Evolutionary conservation across 2,329 filamentous ascomycete genomes (phyloP), one percentile per base, ranked within the genome.

Genomic region (Fusarium brevicatenulatum): DNA sequence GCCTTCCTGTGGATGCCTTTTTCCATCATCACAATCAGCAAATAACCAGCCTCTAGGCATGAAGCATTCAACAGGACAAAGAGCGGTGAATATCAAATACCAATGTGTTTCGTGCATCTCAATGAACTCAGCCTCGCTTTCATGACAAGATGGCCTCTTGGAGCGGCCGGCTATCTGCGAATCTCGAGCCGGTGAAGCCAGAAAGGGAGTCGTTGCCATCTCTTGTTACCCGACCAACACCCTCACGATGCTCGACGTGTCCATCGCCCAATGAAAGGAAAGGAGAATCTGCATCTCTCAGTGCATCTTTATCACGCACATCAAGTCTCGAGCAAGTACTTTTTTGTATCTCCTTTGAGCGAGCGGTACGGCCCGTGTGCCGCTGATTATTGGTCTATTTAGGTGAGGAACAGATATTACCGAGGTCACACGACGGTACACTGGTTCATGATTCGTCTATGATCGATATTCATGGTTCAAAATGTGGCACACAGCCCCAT

Each of bases 1-100:
- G 68, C 68, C 68, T 34, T 67, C 67, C 52, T 71, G 68, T 59
- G 53, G 56, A 63, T 47, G 63, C 56, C 66, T 70, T 61, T 54
- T 67, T 53, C n/a, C 52, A 50, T 54, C 53, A 25, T 59, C 62
- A 28, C n/a, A 23, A 37, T 23, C 64, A 63, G 44, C 57, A 68
- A 63, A 52, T 63, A 52, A 36, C 42, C 28, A 40, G 32, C 44
- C 37, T 42, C 34, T 37, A 40, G 39, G 57, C 21, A 52, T 30
- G 42, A 63, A 54, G 34, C 53, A 39, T 53, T 53, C 46, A 50
- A 12, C 42, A 30, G 56, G 7, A 42, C 61, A 71, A 66, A 70
- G 32, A 55, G 68, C 68, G 68, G 68, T 71, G 55, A 66, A 71
- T 61, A 12, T 28, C 5, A 23, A 28, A 15, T 9, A 37, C 21